Conservation (phyloP, 805 yeast species). For the Candida cerambycidarum region DNA sequence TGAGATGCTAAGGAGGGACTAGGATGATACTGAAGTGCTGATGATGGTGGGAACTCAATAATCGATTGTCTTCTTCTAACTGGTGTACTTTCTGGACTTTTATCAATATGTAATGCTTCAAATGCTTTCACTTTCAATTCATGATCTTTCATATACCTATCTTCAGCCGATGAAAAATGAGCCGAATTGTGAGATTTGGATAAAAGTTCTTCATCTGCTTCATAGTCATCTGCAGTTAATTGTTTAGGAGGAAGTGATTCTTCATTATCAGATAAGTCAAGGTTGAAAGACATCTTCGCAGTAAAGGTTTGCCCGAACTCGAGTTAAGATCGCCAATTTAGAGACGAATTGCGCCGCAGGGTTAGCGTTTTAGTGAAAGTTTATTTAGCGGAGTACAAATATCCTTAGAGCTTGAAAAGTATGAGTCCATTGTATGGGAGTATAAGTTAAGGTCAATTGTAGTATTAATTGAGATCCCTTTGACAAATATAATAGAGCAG, state of each 20-base stretch:
- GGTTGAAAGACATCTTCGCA: neutral
- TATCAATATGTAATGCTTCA: constrained; percentile 38
- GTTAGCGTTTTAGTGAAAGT: too few species aligned
- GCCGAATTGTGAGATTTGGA: constrained; percentile 42
- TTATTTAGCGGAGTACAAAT: too few species aligned
- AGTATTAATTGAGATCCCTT: too few species aligned
- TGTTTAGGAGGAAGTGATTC: constrained; percentile 7
- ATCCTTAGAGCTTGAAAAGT: too few species aligned
- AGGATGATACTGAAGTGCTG: constrained; percentile 14
- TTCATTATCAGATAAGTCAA: constrained; percentile 5
- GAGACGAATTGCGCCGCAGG: too few species aligned
- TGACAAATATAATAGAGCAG: too few species aligned
- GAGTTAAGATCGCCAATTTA: too few species aligned
- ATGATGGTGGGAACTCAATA: constrained; percentile 34
- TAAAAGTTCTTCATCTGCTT: constrained; percentile 26
- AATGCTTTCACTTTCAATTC: constrained; percentile 66
- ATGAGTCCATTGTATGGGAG: too few species aligned
- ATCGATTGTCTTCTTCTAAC: constrained; percentile 36
- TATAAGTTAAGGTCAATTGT: too few species aligned
- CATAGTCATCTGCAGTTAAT: constrained; percentile 8
- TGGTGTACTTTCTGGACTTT: constrained; percentile 10
- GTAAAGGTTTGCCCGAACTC: too few species aligned
- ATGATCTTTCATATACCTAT: constrained; percentile 59
- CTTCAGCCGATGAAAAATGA: constrained; percentile 66
- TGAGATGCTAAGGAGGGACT: constrained; percentile 16